Conservation (phyloP, 345 rosid species). For the Garcia nutans region DNA sequence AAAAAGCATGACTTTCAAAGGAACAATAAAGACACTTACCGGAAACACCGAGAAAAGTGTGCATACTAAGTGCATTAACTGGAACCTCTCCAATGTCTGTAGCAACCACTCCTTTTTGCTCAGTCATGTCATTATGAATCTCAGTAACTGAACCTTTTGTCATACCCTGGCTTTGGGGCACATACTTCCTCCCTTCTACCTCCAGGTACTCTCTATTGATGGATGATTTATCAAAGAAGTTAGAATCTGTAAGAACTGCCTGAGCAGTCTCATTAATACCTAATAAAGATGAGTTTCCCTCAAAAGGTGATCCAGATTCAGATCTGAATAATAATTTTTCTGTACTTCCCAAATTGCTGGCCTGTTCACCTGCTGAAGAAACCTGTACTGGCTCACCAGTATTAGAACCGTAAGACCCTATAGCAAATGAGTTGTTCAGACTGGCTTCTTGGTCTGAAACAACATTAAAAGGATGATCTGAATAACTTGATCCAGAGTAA, state of each 20-base stretch:
- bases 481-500: constrained; percentile 35
- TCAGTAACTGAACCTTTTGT: constrained; percentile 37
- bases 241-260: constrained; percentile 32
- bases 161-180: constrained; percentile 28
- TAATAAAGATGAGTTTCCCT: constrained; percentile 30
- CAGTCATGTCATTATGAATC: constrained; percentile 38
- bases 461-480: constrained; percentile 33
- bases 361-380: constrained; percentile 31
- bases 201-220: constrained; percentile 34
- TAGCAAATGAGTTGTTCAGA: constrained; percentile 38
- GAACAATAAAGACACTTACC: constrained; percentile 22
- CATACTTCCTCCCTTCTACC: constrained; percentile 34
- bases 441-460: constrained; percentile 42
- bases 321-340: constrained; percentile 38
- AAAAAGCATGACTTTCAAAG: not conserved
- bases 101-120: constrained; percentile 32
- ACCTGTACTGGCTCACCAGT: constrained; percentile 32
- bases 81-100: constrained; percentile 30
- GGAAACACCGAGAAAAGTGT: constrained; percentile 38
- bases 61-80: constrained; percentile 35
- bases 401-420: constrained; percentile 51
- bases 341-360: constrained; percentile 27
- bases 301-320: constrained; percentile 32
- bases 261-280: constrained; percentile 30
- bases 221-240: constrained; percentile 26